phyloP scores from a whole-genome alignment of 352 stramenopile genomes.

The Elongisporangium anandrum region DNA sequence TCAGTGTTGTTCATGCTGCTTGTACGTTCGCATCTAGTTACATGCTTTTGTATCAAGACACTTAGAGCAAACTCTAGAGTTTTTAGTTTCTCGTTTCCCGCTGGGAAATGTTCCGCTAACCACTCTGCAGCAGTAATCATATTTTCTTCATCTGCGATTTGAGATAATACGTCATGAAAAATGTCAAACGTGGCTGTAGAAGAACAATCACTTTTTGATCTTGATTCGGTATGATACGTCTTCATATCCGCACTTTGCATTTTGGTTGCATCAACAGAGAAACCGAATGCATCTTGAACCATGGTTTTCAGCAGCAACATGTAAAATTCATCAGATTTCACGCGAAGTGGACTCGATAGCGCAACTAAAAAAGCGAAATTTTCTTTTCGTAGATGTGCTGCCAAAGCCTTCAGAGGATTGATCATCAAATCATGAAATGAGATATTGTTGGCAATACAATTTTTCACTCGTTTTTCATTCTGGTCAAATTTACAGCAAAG shows the following conservation, averaged over 20 bases:
- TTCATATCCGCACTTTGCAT: neutral
- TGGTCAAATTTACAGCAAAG: neutral
- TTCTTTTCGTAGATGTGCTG: slow-evolving; percentile 31
- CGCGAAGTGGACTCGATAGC: slow-evolving; percentile 40
- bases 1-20: neutral
- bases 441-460: slow-evolving; percentile 7
- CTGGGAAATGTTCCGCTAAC: slow-evolving; percentile 41
- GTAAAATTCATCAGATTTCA: slow-evolving; percentile 65
- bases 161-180: slow-evolving; percentile 24
- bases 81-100: slow-evolving; percentile 33
- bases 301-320: slow-evolving; percentile 77
- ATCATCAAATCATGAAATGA: slow-evolving; percentile 70
- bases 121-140: slow-evolving; percentile 47
- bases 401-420: slow-evolving; percentile 53
- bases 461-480: neutral
- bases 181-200: slow-evolving; percentile 8
- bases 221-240: neutral
- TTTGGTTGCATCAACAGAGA: neutral
- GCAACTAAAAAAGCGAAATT: slow-evolving; percentile 50
- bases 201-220: neutral
- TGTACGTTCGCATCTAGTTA: neutral
- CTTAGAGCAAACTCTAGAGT: slow-evolving; percentile 40
- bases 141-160: slow-evolving; percentile 21
- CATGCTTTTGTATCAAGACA: neutral
- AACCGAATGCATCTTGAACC: slow-evolving; percentile 14